Percentiles rank a stretch among this genome's conserved stretches.
Conservation (phyloP, 495 filamentous ascomycete species). For the Durotheca rogersii region DNA sequence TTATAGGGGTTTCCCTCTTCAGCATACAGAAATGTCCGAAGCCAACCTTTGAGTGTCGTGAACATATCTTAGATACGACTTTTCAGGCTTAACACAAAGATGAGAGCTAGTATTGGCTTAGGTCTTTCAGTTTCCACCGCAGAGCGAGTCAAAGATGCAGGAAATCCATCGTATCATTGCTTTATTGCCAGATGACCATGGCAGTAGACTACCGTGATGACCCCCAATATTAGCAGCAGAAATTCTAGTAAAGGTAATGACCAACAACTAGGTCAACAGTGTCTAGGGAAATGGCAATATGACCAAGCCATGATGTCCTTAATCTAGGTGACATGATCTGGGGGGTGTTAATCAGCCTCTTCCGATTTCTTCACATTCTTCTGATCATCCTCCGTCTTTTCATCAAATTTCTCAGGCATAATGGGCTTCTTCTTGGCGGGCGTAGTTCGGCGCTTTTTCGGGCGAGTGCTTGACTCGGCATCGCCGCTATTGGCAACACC, state of each 20-base stretch:
- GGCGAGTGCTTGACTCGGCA: neutral
- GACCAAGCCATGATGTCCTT: neutral
- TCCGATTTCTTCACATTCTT: neutral
- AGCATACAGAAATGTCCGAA: conserved; percentile 19
- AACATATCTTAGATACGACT: conserved; percentile 23
- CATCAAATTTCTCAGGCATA: neutral
- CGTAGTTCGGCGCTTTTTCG: neutral
- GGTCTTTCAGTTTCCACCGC: conserved; percentile 10
- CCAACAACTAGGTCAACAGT: neutral
- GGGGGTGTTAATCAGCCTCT: no score
- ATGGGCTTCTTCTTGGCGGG: neutral
- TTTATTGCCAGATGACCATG: conserved; percentile 20
- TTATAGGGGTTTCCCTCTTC: conserved; percentile 16
- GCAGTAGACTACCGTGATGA: no score
- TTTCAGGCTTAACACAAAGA: conserved; percentile 18
- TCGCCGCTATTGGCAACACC: neutral
- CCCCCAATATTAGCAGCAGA: no score
- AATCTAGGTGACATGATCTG: neutral
- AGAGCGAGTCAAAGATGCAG: conserved; percentile 8
- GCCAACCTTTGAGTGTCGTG: conserved; percentile 25
- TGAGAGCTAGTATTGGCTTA: neutral
- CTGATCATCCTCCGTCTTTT: neutral
- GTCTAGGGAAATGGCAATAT: no score
- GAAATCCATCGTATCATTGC: neutral
- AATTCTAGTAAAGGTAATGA: neutral